Base-by-base conservation (phyloP, 1,139 yeast genomes). In the Yamadazyma atlantica region DNA sequence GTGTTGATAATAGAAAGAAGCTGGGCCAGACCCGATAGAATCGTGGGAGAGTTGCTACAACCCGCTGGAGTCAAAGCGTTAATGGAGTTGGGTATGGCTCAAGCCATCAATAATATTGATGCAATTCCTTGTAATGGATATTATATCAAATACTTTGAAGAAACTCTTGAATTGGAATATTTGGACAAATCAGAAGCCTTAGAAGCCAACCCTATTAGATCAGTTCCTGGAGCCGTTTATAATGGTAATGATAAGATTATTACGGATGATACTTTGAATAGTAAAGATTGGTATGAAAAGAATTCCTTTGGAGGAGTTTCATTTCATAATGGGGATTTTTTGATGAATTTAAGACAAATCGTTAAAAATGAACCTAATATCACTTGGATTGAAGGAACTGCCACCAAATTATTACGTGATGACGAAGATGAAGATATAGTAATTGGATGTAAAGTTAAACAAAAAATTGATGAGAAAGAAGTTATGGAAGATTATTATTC, bases 1-100 rank as follows among this genome's bases (percentile, higher is more conserved):
- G 92, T 85, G 14, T 60, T 85, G 39, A 78, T 85, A 29, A 66
- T 83, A 21, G 99, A 92, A 60, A 75, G 97, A 48, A 96, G 88
- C 57, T 85, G 96, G 85, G 62, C 78, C 18, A 85, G 80, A 58
- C 98, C 98, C 1, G 97, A 92, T 60, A 76, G 98, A 50, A 92
- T 92, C 42, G 98, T 92, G 28, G 99, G 99, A 30, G 99, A 92
- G 60, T 73, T 92, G 53, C 74, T 92, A 74, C 99, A 92, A 61
- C 99, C 99, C 4, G 92, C 89, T 19, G 98, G 98, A 11, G 68
- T 90, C 26, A 78, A 84, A 55, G 94, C 96, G 1, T 69, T 92
- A 42, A 70, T 75, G 48, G 82, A 85, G 48, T 68, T 92, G 24
- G 97, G 97, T 4, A 80, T 92, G 85, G 75, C 76, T 19, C 78